phyloP scores from a whole-genome alignment of 148 eudicot genomes.

The Rhododendron ovatum region DNA sequence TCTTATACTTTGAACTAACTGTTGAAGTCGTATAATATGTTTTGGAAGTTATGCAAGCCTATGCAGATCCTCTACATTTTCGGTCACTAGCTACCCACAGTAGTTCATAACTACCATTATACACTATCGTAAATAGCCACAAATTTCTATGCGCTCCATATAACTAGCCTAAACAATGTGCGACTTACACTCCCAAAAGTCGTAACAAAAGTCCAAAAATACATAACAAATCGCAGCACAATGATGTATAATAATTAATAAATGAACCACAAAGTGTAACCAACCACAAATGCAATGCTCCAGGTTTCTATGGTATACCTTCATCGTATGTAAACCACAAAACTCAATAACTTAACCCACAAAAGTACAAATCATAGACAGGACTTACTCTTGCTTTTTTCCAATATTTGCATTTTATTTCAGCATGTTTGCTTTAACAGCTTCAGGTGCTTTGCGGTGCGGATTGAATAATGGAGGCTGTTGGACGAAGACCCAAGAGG shows the following conservation, averaged over 20 bases:
- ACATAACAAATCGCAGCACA: neutral
- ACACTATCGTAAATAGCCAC: neutral
- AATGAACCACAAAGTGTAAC: neutral
- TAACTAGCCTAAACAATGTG: neutral
- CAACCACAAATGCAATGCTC: neutral
- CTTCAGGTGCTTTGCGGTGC: constrained; percentile 74
- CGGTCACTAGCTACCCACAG: neutral
- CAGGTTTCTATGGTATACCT: neutral
- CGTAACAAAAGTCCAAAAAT: neutral
- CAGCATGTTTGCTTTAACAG: constrained; percentile 27
- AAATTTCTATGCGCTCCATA: neutral
- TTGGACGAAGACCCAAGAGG: constrained; percentile 74
- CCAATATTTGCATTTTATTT: neutral
- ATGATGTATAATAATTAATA: neutral
- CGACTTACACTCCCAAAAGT: neutral
- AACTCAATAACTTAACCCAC: neutral
- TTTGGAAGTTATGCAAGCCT: neutral
- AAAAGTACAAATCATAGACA: neutral
- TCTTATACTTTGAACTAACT: neutral
- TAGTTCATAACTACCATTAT: neutral
- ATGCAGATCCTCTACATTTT: neutral
- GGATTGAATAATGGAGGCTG: constrained; percentile 89
- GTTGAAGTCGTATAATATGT: neutral
- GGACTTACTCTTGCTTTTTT: neutral
- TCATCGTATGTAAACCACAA: neutral